A percentile compares a stretch with the other conserved stretches of the same genome.
Evolutionary conservation across 192 early-diverging fungal species (phyloP).

Genomic region (Coemansia pectinata): DNA sequence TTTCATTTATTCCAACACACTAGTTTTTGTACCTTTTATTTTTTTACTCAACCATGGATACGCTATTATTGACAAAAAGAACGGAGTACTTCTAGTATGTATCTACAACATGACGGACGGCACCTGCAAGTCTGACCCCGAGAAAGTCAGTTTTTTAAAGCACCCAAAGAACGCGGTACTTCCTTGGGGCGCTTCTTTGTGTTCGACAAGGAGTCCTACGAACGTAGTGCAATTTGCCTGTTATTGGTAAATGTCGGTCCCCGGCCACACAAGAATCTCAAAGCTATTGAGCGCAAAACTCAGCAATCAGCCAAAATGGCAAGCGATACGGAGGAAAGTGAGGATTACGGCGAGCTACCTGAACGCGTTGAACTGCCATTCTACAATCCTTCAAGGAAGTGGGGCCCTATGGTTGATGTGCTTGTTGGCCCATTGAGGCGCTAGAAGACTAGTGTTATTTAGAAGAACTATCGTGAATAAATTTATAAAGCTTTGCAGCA

Average conservation of each 20-base stretch:
- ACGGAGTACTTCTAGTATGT: neutral
- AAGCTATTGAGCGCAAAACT: neutral
- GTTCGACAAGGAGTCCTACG: neutral
- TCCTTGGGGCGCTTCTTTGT: neutral
- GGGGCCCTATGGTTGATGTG: neutral
- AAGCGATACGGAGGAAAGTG: neutral
- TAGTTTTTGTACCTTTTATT: neutral
- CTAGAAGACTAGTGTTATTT: neutral
- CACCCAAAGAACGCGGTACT: neutral
- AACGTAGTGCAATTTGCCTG: neutral
- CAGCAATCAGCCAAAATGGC: neutral
- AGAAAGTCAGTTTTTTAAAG: neutral
- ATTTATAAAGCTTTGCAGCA: slow-evolving; percentile 63
- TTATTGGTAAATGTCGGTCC: neutral
- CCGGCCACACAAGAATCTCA: neutral
- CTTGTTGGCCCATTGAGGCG: neutral
- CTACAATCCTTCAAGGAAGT: neutral
- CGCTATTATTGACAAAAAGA: neutral
- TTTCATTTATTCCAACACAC: neutral
- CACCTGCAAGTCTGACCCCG: neutral
- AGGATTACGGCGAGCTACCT: neutral
- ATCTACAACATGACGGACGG: neutral
- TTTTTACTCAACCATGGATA: neutral
- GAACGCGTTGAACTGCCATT: neutral
- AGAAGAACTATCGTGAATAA: slow-evolving; percentile 54